These are phyloP conservation scores for Austroboletus eburneus DNA, from an alignment of 768 basidiomycete genomes.

Conservation along the genomic window DNA sequence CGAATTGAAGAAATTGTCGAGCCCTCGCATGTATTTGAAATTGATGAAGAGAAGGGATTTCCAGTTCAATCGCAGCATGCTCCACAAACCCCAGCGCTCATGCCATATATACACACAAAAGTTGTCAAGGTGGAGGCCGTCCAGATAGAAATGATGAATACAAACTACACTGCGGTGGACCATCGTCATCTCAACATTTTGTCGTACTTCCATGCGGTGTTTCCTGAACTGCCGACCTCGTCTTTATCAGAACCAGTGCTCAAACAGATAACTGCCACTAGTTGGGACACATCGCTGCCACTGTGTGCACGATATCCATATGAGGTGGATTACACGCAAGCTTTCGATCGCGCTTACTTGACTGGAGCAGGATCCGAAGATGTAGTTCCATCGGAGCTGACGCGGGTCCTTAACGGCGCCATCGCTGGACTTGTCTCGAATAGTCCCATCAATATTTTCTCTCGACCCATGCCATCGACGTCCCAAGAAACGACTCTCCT, in stretches of 20 bases:
- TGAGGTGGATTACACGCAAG: constrained; percentile 54
- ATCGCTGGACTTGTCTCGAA: constrained; percentile 67
- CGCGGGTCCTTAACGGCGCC: constrained; percentile 71
- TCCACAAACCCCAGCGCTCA: not conserved
- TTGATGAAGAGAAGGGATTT: constrained; percentile 18
- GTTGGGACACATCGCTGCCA: constrained; percentile 68
- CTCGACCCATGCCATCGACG: not conserved
- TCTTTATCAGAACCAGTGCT: constrained; percentile 15
- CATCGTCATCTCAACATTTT: constrained; percentile 65
- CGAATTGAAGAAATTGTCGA: constrained; percentile 65
- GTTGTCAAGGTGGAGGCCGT: constrained; percentile 38
- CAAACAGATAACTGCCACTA: constrained; percentile 34
- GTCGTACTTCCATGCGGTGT: constrained; percentile 68
- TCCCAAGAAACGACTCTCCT: constrained; percentile 20
- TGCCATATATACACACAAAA: not conserved
- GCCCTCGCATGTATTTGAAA: constrained; percentile 38
- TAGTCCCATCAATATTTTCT: not conserved
- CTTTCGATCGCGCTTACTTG: constrained; percentile 63
- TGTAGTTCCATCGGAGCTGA: constrained; percentile 65
- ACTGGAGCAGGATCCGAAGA: constrained; percentile 77
- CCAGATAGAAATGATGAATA: constrained; percentile 30
- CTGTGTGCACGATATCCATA: constrained; percentile 70
- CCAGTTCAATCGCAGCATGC: constrained; percentile 5
- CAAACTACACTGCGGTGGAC: constrained; percentile 49
- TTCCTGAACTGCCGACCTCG: constrained; percentile 31